Evolutionary conservation across 1,139 yeast species (phyloP).

Genomic region (Yamadazyma kanchanaburiensis): DNA sequence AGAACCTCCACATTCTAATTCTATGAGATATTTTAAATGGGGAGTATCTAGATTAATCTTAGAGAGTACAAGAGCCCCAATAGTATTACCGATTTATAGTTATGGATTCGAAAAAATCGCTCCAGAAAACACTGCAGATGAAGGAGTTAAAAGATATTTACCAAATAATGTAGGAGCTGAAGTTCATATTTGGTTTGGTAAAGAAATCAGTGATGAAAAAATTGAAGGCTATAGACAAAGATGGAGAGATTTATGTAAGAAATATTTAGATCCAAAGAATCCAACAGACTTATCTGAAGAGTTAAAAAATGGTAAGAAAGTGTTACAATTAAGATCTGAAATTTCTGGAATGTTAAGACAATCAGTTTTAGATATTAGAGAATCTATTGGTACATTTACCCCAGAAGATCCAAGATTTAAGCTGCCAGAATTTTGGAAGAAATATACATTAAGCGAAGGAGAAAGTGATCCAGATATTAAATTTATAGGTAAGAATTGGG

Average conservation of each 20-base stretch:
- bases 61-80: constrained; percentile 81
- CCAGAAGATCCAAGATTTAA: constrained; percentile 60
- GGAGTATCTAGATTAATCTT: constrained; percentile 81
- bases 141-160: constrained; percentile 51
- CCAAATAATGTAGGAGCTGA: constrained; percentile 69
- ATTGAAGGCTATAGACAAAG: constrained; percentile 58
- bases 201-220: constrained; percentile 59
- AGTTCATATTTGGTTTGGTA: constrained; percentile 69
- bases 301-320: constrained; percentile 61
- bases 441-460: constrained; percentile 63
- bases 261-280: constrained; percentile 45
- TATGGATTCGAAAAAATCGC: constrained; percentile 85
- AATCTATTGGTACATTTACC: constrained; percentile 46
- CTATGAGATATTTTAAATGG: constrained; percentile 96
- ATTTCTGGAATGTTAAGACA: constrained; percentile 69
- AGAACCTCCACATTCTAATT: constrained; percentile 70
- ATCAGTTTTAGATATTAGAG: constrained; percentile 59
- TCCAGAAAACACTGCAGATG: constrained; percentile 69
- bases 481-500: constrained; percentile 79
- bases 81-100: constrained; percentile 84
- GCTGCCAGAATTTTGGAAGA: constrained; percentile 70
- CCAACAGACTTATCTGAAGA: constrained; percentile 62
- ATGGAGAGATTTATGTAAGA: constrained; percentile 64
- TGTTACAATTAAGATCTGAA: constrained; percentile 59
- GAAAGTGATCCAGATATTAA: constrained; percentile 61